Evolutionary conservation across 495 filamentous ascomycete species (phyloP).

Genomic region (Pseudomonodictys pantanalensis): DNA sequence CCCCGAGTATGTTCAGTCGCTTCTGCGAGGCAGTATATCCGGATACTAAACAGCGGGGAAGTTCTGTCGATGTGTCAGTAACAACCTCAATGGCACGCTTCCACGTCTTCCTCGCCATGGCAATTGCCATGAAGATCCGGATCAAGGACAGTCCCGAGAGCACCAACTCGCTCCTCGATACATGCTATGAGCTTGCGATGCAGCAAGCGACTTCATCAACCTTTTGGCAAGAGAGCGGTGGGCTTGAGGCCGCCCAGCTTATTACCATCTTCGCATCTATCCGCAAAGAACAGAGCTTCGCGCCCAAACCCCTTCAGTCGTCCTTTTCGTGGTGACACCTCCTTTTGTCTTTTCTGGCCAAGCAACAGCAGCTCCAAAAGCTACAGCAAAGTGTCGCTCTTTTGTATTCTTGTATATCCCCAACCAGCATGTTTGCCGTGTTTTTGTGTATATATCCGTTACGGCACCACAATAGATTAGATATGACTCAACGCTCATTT

Average conservation of each 20-base stretch:
- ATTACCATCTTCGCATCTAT: constrained; percentile 17
- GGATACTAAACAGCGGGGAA: background rate
- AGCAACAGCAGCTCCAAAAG: background rate
- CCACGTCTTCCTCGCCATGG: constrained; percentile 28
- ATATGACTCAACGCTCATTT: background rate
- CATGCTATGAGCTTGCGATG: constrained; percentile 25
- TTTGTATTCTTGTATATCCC: background rate
- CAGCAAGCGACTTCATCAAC: constrained; percentile 14
- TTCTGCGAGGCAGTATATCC: constrained; percentile 25
- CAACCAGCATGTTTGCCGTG: background rate
- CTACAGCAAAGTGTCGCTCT: background rate
- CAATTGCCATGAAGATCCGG: constrained; percentile 27
- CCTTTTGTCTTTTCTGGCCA: background rate
- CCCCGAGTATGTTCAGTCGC: constrained; percentile 2
- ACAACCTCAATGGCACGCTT: constrained; percentile 25
- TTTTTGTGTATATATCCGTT: constrained; percentile 1
- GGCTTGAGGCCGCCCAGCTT: constrained; percentile 19
- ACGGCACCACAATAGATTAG: background rate
- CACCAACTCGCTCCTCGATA: constrained; percentile 21
- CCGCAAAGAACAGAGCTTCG: constrained; percentile 13
- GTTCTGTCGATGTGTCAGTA: constrained; percentile 4
- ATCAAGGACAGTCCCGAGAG: constrained; percentile 11
- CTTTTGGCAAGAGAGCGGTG: constrained; percentile 26
- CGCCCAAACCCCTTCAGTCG: constrained; percentile 15
- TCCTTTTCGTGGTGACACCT: constrained; percentile 25